Evolutionary conservation across 805 yeast species (phyloP).

Genomic region (Candida pini): DNA sequence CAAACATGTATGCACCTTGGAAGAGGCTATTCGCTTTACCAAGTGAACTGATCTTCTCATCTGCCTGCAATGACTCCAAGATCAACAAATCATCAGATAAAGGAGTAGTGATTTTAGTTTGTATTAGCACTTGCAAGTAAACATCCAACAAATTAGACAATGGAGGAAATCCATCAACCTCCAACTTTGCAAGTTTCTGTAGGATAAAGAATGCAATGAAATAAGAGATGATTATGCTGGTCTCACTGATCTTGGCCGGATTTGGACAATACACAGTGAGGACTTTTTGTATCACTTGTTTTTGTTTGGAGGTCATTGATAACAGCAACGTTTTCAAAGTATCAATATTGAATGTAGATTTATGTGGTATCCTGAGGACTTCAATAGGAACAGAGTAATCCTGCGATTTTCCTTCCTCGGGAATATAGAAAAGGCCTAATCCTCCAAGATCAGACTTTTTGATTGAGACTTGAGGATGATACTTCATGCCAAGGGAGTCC

Average conservation of each 20-base stretch:
- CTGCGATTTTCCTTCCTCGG: background rate
- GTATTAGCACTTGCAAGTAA: conserved; percentile 31
- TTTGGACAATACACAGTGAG: conserved; percentile 14
- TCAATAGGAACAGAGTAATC: conserved; percentile 18
- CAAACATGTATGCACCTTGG: conserved; percentile 6
- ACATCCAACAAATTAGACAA: conserved; percentile 11
- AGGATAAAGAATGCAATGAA: conserved; percentile 18
- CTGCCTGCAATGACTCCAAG: conserved; percentile 13
- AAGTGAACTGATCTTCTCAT: conserved; percentile 5
- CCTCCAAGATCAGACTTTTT: conserved; percentile 26
- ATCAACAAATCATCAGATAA: conserved; percentile 23
- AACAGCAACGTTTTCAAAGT: conserved; percentile 10
- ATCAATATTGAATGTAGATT: conserved; percentile 28
- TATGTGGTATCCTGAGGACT: conserved; percentile 35
- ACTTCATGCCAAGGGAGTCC: conserved; percentile 4
- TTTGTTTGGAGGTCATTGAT: background rate
- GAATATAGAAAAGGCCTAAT: conserved; percentile 29
- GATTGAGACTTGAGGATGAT: conserved; percentile 9
- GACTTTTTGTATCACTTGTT: conserved; percentile 14
- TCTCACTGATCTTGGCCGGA: conserved; percentile 14
- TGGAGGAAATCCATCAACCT: background rate
- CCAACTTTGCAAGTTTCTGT: conserved; percentile 2
- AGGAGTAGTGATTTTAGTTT: conserved; percentile 28
- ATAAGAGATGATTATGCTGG: conserved; percentile 21
- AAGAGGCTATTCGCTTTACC: conserved; percentile 14